These are phyloP conservation scores for Pterocarpus santalinus DNA, from an alignment of 306 rosid genomes.

Conservation along the genomic window DNA sequence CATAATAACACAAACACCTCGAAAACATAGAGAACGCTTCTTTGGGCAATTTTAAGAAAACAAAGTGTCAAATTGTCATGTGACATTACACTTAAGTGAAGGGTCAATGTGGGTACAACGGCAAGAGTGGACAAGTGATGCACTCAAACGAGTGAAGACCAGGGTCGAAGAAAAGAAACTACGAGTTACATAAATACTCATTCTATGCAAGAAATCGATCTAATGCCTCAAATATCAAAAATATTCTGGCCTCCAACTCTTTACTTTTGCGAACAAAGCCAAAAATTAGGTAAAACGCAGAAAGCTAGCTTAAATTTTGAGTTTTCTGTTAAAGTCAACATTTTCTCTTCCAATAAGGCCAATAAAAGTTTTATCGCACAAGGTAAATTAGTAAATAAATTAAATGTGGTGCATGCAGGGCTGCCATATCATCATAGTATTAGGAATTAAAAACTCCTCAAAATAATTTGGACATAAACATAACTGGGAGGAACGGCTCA, in stretches of 20 bases:
- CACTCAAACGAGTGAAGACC: not conserved
- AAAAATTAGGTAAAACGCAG: not conserved
- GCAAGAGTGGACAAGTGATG: not conserved
- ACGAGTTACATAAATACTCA: not conserved
- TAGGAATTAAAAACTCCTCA: too few species aligned
- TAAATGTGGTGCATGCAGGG: too few species aligned
- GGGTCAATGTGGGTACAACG: slow-evolving; percentile 50
- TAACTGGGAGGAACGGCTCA: too few species aligned
- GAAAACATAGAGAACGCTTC: slow-evolving; percentile 8
- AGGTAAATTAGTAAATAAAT: too few species aligned
- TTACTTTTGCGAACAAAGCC: slow-evolving; percentile 44
- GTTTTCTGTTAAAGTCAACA: not conserved
- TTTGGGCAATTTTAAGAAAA: not conserved
- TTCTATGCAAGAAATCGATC: slow-evolving; percentile 6
- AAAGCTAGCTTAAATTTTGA: not conserved
- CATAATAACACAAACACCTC: not conserved
- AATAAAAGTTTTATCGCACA: not conserved
- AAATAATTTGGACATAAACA: too few species aligned
- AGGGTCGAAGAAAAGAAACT: not conserved
- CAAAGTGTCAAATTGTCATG: not conserved
- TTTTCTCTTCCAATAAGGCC: not conserved
- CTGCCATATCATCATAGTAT: too few species aligned
- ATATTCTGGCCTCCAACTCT: slow-evolving; percentile 44
- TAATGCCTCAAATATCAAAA: not conserved
- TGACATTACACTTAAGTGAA: not conserved